Base-by-base conservation (phyloP, 352 stramenopile species). In the Phytophthora tubulina region DNA sequence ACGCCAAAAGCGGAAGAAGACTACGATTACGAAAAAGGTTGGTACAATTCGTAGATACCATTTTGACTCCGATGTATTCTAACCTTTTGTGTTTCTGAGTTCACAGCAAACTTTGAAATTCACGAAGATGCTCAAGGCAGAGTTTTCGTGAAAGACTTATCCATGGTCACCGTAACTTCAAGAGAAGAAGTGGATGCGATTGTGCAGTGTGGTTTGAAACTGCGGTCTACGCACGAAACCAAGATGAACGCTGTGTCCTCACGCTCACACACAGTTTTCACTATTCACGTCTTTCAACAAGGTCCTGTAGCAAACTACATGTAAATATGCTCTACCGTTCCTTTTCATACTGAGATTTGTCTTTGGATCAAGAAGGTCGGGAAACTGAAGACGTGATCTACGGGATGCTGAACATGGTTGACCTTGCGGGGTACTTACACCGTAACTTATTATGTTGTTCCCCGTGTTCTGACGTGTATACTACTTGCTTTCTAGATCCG, bases 111-210 rank as follows among this genome's bases (percentile, higher is more conserved):
- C 58, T 96, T 96, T 53, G 91, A 98, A 65, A 98, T 98, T 38
- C 92, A 97, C 53, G 95, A 98, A 67, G 95, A 98, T 61, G 85
- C 88, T 6, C 87, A 97, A 63, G 94, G 94, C 2, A 88, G 94
- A 27, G 94, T 98, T 27, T 98, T 97, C 48, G 92, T 98, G n/a
- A 97, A 98, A 70, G 93, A 97, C 39, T 68, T 98, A 14, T 86
- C 92, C 2, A 91, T 97, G 79, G 92, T 98, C 10, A 95, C 92
- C 0, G 94, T 98, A n/a, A 90, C 82, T 0, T 92, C 82, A 2
- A 82, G 90, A 0, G 84, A 96, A 67, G 91, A 98, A 58, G 93
- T 90, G 0, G 86, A 94, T 49, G 82, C 84, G 10, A 85, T 98
- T 21, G 88, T 98, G 11, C 84, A 93, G 41, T 88, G 84, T 3